These are phyloP conservation scores for Trichoderma gracile DNA, from an alignment of 2,329 filamentous ascomycete species.

Conservation along the genomic window DNA sequence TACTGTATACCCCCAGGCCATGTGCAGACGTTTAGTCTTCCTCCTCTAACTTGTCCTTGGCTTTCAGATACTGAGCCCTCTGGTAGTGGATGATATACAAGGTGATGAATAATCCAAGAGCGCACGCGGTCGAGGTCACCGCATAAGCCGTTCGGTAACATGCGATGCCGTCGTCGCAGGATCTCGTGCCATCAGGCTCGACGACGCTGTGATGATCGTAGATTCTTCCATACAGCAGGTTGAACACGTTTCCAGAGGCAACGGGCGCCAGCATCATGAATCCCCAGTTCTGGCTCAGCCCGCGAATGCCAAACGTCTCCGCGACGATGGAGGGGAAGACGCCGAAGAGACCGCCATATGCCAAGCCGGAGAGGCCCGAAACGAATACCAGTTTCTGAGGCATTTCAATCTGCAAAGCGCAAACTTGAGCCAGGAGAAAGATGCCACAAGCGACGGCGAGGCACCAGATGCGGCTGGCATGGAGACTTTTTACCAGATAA, in stretches of 20 bases:
- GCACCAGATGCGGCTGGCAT: conserved; percentile 88
- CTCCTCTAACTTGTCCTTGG: conserved; percentile 28
- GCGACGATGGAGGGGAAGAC: conserved; percentile 88
- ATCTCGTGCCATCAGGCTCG: conserved; percentile 66
- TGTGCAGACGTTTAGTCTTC: conserved; percentile 19
- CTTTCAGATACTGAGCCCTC: conserved; percentile 42
- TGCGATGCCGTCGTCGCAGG: conserved; percentile 72
- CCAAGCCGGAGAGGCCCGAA: conserved; percentile 80
- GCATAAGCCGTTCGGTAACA: conserved; percentile 84
- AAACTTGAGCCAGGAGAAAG: conserved; percentile 78
- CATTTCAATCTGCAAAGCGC: conserved; percentile 72
- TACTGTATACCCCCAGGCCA: neutral
- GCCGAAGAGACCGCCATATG: conserved; percentile 91
- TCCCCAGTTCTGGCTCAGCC: conserved; percentile 93
- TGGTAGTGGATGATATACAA: conserved; percentile 69
- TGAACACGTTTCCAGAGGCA: conserved; percentile 87
- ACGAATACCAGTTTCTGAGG: conserved; percentile 76
- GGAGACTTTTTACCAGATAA: conserved; percentile 76
- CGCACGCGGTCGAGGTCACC: conserved; percentile 72
- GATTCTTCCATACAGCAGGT: conserved; percentile 81
- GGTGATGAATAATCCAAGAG: conserved; percentile 67
- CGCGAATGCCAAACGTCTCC: conserved; percentile 86
- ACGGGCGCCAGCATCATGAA: conserved; percentile 90
- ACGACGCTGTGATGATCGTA: conserved; percentile 79
- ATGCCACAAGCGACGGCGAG: conserved; percentile 74